These are phyloP conservation scores for Camellia oleifera DNA, from an alignment of 179 eudicot species.

Conservation along the genomic window DNA sequence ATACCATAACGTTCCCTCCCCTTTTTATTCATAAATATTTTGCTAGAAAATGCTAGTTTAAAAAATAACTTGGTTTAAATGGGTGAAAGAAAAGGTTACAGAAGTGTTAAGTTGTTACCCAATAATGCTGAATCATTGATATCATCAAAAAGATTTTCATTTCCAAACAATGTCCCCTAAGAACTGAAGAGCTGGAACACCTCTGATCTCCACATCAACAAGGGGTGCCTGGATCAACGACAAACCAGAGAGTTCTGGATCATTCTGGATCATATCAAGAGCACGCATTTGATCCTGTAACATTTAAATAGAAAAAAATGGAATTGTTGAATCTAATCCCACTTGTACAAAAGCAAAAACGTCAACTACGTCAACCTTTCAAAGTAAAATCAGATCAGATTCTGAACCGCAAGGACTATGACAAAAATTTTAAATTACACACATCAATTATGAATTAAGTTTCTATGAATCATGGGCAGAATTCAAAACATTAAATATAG, in stretches of 20 bases:
- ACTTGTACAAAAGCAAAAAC: not conserved
- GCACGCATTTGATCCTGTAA: conserved; percentile 92
- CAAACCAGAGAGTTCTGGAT: conserved; percentile 80
- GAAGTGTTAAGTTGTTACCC: not conserved
- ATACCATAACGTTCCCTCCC: too few species aligned
- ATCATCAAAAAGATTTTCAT: conserved; percentile 33
- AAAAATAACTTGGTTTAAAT: too few species aligned
- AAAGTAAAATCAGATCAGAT: too few species aligned
- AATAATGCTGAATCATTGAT: not conserved
- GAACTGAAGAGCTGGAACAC: conserved; percentile 96
- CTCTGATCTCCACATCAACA: conserved; percentile 96
- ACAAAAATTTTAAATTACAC: too few species aligned
- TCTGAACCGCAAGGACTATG: too few species aligned
- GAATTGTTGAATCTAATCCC: conserved; percentile 2
- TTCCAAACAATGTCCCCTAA: conserved; percentile 97
- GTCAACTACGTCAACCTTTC: not conserved
- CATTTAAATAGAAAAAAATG: conserved; percentile 8
- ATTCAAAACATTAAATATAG: too few species aligned
- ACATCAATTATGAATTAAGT: too few species aligned
- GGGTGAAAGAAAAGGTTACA: not conserved
- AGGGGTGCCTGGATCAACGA: conserved; percentile 82
- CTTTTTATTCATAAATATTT: too few species aligned
- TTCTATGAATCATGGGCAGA: too few species aligned
- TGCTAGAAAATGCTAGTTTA: too few species aligned
- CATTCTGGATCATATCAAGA: conserved; percentile 60